Percentiles rank a stretch among this genome's conserved stretches.
These are phyloP conservation scores for Flaveria sonorensis DNA, from an alignment of 129 eudicot species.

Conservation along the genomic window DNA sequence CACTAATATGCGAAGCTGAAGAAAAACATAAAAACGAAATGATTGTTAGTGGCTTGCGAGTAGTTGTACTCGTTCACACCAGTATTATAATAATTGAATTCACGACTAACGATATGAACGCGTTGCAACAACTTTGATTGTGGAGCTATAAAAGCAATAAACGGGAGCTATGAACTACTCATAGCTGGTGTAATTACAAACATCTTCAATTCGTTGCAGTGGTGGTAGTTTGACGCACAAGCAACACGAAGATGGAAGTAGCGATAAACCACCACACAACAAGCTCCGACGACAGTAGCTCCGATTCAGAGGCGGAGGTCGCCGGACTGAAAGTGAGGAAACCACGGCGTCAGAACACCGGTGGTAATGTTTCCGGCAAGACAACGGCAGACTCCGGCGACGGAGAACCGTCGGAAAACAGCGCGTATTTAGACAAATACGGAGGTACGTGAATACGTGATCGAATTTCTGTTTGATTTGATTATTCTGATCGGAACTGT, in stretches of 20 bases:
- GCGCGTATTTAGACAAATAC: conserved; percentile 35
- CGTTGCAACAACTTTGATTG: conserved; percentile 17
- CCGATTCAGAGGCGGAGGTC: conserved; percentile 16
- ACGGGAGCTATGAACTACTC: conserved; percentile 7
- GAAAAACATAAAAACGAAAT: no score
- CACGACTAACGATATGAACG: background rate
- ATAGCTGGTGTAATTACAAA: background rate
- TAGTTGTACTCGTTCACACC: no score
- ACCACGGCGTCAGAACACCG: conserved; percentile 25
- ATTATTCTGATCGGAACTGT: background rate
- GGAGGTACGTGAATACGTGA: conserved; percentile 35
- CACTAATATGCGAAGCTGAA: no score
- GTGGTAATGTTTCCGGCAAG: background rate
- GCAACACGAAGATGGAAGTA: conserved; percentile 33
- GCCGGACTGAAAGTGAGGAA: conserved; percentile 23
- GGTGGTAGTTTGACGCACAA: conserved; percentile 8
- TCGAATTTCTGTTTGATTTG: background rate
- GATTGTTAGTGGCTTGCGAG: no score
- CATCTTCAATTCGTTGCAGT: conserved; percentile 22
- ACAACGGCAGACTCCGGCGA: conserved; percentile 15
- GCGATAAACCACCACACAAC: conserved; percentile 3
- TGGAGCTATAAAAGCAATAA: conserved; percentile 32
- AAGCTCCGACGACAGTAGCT: background rate
- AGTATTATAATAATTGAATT: background rate
- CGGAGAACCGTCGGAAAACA: conserved; percentile 21